A percentile compares a stretch with the other conserved stretches of the same genome.
These are phyloP conservation scores for Seminavis robusta DNA, from an alignment of 108 stramenopile species.

Conservation along the genomic window DNA sequence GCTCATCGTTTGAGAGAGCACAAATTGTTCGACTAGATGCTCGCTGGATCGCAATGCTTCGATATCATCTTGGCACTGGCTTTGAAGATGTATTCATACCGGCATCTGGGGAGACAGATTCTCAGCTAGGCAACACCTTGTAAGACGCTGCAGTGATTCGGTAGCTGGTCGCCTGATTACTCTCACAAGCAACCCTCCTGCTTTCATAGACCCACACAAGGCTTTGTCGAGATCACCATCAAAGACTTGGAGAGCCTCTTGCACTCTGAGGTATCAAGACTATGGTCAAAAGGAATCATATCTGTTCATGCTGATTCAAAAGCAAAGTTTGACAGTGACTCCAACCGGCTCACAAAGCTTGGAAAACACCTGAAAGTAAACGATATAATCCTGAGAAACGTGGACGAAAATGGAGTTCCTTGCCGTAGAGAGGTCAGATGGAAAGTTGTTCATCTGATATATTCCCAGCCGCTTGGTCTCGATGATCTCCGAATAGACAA, in stretches of 20 bases:
- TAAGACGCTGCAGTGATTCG: neutral
- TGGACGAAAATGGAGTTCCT: slow-evolving; percentile 18
- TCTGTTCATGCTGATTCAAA: slow-evolving; percentile 14
- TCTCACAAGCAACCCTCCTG: neutral
- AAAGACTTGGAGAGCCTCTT: slow-evolving; percentile 39
- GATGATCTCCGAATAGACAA: slow-evolving; percentile 14
- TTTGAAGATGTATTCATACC: slow-evolving; percentile 40
- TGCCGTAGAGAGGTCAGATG: slow-evolving; percentile 11
- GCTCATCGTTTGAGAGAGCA: slow-evolving; percentile 24
- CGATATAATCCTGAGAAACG: slow-evolving; percentile 21
- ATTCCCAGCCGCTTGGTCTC: slow-evolving; percentile 14
- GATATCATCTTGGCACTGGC: slow-evolving; percentile 26
- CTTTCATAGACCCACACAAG: slow-evolving; percentile 12
- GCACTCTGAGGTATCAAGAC: slow-evolving; percentile 27
- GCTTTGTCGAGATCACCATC: slow-evolving; percentile 35
- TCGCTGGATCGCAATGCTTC: slow-evolving; percentile 37
- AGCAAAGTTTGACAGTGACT: slow-evolving; percentile 17
- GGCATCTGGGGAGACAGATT: slow-evolving; percentile 23
- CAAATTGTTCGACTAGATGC: slow-evolving; percentile 35
- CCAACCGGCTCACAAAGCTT: slow-evolving; percentile 22
- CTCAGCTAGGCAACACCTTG: slow-evolving; percentile 34
- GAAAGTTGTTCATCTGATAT: slow-evolving; percentile 18
- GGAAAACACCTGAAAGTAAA: slow-evolving; percentile 28
- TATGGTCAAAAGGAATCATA: slow-evolving; percentile 34
- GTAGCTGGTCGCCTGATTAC: neutral